Base-by-base conservation (phyloP, 345 rosid species). In the Pugionium cornutum region DNA sequence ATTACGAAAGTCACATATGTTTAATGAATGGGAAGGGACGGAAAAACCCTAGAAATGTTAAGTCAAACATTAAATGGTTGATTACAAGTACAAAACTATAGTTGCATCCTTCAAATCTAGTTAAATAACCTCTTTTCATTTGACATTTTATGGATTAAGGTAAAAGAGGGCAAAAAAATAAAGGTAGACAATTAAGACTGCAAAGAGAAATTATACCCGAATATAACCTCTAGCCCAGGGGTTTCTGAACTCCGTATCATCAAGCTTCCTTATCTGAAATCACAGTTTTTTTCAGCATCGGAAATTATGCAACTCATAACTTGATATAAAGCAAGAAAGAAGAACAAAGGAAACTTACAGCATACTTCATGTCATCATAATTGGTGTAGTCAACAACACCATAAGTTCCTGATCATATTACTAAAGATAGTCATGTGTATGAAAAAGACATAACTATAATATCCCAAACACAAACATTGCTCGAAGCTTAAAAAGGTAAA, bases 351-450 rank as follows among this genome's bases (percentile, higher is more conserved):
- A 27, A 18, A 81, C 92, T 84, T 80, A 92, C 96, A 49, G 96
- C 95, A 75, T 92, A 92, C 73, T 89, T 92, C 98, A 89, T 92
- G 83, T 89, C 98, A 32, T 92, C 96, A 62, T 83, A 74, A 75
- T 87, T 92, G 46, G 95, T 87, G 76, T 89, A 92, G 80, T 92
- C 98, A 36, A 92, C 96, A 75, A 92, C 34, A 57, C 96, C 98
- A 83, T 78, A 92, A 62, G 95, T 89, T 57, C 96, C 95, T 89
- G 83, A 72, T 68, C 40, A 67, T 47, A 45, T 53, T 46, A 40
- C 30, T 5, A 56, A 35, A 47, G 9, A 49, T 45, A 4, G 8
- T 55, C 35, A 6, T 18, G 18, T 18, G 63, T 62, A 7, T 55
- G 25, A 60, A 45, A 44, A 52, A 25, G 3, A 32, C 39, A 18